These are phyloP conservation scores for Backusella tuberculispora DNA, from an alignment of 192 early-diverging fungal species.

Conservation along the genomic window DNA sequence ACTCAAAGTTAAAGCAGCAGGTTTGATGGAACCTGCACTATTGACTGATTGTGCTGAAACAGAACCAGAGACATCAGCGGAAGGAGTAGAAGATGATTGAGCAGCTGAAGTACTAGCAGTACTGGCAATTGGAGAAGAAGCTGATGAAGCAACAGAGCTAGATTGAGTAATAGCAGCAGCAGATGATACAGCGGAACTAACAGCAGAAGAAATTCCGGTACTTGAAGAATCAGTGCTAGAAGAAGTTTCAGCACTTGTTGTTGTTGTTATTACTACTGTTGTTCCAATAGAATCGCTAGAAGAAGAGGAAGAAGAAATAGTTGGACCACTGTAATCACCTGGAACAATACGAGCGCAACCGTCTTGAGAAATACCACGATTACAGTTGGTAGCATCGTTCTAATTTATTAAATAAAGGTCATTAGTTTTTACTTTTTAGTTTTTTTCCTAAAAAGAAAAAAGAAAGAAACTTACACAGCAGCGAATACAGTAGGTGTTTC, in stretches of 20 bases:
- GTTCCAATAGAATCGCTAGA: background rate
- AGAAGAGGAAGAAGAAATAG: background rate
- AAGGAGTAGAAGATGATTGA: background rate
- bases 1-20: background rate
- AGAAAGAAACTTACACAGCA: conserved; percentile 41
- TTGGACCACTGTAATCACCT: conserved; percentile 50
- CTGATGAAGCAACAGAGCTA: conserved; percentile 1
- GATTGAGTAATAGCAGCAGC: background rate
- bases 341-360: conserved; percentile 51
- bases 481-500: conserved; percentile 48
- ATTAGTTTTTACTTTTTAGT: background rate
- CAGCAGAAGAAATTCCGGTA: background rate
- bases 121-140: background rate
- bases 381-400: conserved; percentile 44
- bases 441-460: background rate
- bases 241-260: background rate
- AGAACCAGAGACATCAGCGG: conserved; percentile 7
- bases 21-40: background rate
- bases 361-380: conserved; percentile 47
- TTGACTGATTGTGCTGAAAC: background rate
- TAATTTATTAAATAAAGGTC: background rate
- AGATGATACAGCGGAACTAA: background rate
- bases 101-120: background rate
- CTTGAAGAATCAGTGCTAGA: background rate
- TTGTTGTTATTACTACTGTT: background rate